Evolutionary conservation across 371 early-diverging fungal species (phyloP).

Genomic region (Nosema muscidifuracis): DNA sequence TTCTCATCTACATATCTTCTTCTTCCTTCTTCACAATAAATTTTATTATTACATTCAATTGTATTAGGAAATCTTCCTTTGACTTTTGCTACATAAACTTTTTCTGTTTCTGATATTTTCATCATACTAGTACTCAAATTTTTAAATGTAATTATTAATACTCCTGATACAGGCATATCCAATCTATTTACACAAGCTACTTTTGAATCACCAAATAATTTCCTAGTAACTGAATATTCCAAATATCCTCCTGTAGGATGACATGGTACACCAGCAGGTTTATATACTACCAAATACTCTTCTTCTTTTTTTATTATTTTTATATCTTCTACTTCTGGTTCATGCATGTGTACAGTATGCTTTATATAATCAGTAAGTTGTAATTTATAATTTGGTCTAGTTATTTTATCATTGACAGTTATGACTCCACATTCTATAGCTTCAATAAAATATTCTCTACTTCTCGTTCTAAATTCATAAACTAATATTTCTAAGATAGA

Average conservation of each 20-base stretch:
- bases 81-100: constrained; percentile 62
- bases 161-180: constrained; percentile 64
- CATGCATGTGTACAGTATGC: constrained; percentile 62
- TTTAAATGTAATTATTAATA: constrained; percentile 58
- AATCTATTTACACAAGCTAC: constrained; percentile 61
- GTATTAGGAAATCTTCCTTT: constrained; percentile 58
- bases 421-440: constrained; percentile 61
- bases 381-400: constrained; percentile 41
- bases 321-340: constrained; percentile 57
- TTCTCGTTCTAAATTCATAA: constrained; percentile 56
- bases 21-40: constrained; percentile 35
- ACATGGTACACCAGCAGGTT: constrained; percentile 64
- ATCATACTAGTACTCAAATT: constrained; percentile 47
- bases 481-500: constrained; percentile 56
- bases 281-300: constrained; percentile 60
- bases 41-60: constrained; percentile 42
- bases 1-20: constrained; percentile 41
- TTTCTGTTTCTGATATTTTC: constrained; percentile 49
- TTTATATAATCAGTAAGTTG: constrained; percentile 58
- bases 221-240: constrained; percentile 58
- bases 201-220: constrained; percentile 32
- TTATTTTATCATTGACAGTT: constrained; percentile 57
- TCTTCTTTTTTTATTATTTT: constrained; percentile 50
- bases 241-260: constrained; percentile 63
- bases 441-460: constrained; percentile 51